Evolutionary conservation across 1,284 basidiomycete species (phyloP).

Genomic region (Leccinum colubrinum): DNA sequence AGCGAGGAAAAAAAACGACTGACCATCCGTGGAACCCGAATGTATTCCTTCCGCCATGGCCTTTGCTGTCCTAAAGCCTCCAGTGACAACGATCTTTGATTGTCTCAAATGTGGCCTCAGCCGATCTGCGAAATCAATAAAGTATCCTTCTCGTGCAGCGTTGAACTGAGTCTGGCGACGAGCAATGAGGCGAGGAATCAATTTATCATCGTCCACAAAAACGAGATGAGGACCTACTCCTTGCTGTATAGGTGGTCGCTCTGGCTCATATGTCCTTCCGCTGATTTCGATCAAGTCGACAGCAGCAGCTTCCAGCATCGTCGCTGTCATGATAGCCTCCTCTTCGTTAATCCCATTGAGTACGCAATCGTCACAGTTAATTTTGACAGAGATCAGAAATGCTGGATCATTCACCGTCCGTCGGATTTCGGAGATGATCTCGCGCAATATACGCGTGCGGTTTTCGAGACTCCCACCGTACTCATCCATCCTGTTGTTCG

Average conservation of each 20-base stretch:
- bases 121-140: constrained; percentile 40
- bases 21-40: constrained; percentile 30
- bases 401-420: constrained; percentile 23
- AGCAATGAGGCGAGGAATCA: background rate
- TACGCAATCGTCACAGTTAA: constrained; percentile 39
- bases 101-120: constrained; percentile 36
- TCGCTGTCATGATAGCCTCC: constrained; percentile 42
- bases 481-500: constrained; percentile 49
- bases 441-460: constrained; percentile 34
- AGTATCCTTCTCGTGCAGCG: constrained; percentile 39
- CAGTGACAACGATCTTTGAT: constrained; percentile 43
- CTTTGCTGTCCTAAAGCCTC: constrained; percentile 42
- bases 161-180: constrained; percentile 31
- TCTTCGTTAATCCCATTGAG: constrained; percentile 30
- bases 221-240: constrained; percentile 15
- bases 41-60: constrained; percentile 41
- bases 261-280: constrained; percentile 44
- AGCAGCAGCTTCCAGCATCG: constrained; percentile 40
- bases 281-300: constrained; percentile 52
- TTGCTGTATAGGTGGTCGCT: constrained; percentile 13
- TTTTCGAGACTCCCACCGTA: constrained; percentile 53
- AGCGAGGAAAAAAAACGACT: constrained; percentile 2
- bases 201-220: constrained; percentile 5
- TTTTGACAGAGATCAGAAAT: constrained; percentile 47
- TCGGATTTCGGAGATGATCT: constrained; percentile 39